Evolutionary conservation across 2,329 filamentous ascomycete species (phyloP), one percentile per base, ranked within the genome.

Genomic region (Aspergillus pseudonomiae): DNA sequence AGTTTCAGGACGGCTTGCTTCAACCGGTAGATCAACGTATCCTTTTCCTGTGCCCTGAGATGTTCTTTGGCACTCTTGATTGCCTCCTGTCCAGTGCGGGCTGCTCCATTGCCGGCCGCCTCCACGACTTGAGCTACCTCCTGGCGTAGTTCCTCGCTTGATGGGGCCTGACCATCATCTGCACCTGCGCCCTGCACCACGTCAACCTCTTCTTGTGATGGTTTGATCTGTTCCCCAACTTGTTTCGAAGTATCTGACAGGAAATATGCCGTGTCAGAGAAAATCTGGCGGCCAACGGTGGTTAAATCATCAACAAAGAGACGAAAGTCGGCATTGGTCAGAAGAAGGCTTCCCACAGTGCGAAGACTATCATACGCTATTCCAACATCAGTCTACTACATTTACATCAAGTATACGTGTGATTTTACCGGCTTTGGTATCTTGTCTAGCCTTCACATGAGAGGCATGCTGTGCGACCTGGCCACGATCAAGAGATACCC

Each of bases 301-400:
- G 89, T 88, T 46, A 97, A 79, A 71, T 98, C 94, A 12, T 89
- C 87, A 52, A 97, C 81, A 71, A 98, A 93, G 7, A 94, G 83
- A 45, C 94, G 89, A 76, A 98, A 97, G 72, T 97, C 93, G 0
- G 91, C 89, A 74, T 98, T 98, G 16, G 92, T 93, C 50, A 98
- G 82, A 0, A 97, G 85, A n/a, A 98, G 82, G 3, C 90, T 91
- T 34, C 91, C 90, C 0, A 98, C 88, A 0, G 93, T 97, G 63
- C 89, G 90, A 55, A 97, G 80, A 75, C 93, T 97, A 73, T 91
- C 84, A 72, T 94, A 94, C 19, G 91, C 91, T 91, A 67, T 26
- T 30, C 26, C 55, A 57, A 24, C 26, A 56, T 67, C 59, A 67
- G 65, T 45, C 41, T 41, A 48, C 34, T 53, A 21, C n/a, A 26